These are phyloP conservation scores for Chlamydomonas sphaeroides DNA, from an alignment of 139 green algal species.

Conservation along the genomic window DNA sequence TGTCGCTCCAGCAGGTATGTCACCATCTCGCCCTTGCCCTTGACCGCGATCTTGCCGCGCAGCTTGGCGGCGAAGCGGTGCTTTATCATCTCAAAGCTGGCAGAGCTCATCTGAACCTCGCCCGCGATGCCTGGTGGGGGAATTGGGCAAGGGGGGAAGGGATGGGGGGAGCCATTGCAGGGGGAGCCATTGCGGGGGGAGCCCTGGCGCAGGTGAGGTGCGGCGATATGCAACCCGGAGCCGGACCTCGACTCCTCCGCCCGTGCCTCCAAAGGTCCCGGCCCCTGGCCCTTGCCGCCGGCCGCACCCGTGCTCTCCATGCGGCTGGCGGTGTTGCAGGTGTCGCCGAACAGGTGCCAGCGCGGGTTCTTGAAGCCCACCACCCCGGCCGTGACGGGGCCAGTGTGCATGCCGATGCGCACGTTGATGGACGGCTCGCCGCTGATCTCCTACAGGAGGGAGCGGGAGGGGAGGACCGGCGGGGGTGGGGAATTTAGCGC, in stretches of 20 bases:
- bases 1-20: slow-evolving; percentile 45
- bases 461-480: no score
- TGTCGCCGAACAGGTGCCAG: slow-evolving; percentile 43
- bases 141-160: neutral
- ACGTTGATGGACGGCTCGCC: slow-evolving; percentile 36
- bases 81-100: slow-evolving; percentile 20
- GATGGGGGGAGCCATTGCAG: no score
- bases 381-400: slow-evolving; percentile 34
- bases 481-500: no score
- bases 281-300: neutral
- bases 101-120: slow-evolving; percentile 21
- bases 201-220: no score
- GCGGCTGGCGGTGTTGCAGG: slow-evolving; percentile 37
- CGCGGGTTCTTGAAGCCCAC: slow-evolving; percentile 44
- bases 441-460: slow-evolving; percentile 26
- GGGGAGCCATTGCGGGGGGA: no score
- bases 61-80: slow-evolving; percentile 23
- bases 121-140: slow-evolving; percentile 14
- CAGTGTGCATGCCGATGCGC: slow-evolving; percentile 53
- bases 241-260: no score
- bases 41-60: slow-evolving; percentile 42
- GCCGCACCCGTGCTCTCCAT: slow-evolving; percentile 44
- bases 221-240: no score
- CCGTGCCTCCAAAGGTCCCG: no score
- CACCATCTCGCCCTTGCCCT: slow-evolving; percentile 53